Conservation (phyloP, 306 rosid species). For the Begonia loranthoides region DNA sequence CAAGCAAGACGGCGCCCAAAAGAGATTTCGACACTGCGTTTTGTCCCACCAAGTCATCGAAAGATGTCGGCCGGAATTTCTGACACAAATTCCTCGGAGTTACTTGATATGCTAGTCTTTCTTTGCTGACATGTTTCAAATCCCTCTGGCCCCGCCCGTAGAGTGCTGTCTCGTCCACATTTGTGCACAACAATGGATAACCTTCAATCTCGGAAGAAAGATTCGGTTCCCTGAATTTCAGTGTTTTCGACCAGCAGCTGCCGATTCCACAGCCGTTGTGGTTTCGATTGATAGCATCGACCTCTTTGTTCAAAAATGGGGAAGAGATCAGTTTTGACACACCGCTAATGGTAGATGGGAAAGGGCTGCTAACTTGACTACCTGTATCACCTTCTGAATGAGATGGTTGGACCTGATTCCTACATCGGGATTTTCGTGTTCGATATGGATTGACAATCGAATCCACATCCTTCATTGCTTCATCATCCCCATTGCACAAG, state of each 20-base stretch:
- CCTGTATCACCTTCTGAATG: slow-evolving; percentile 21
- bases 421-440: slow-evolving; percentile 13
- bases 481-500: slow-evolving; percentile 14
- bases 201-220: slow-evolving; percentile 28
- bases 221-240: slow-evolving; percentile 42
- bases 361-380: slow-evolving; percentile 32
- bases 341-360: slow-evolving; percentile 24
- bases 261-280: slow-evolving; percentile 43
- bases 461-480: slow-evolving; percentile 20
- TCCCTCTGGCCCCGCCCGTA: slow-evolving; percentile 19
- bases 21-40: slow-evolving; percentile 64
- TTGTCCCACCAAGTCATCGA: slow-evolving; percentile 74
- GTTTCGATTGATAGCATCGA: slow-evolving; percentile 20
- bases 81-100: slow-evolving; percentile 50
- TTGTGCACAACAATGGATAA: slow-evolving; percentile 34
- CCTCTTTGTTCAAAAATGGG: slow-evolving; percentile 21
- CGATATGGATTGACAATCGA: slow-evolving; percentile 7
- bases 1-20: slow-evolving; percentile 52
- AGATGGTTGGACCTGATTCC: slow-evolving; percentile 22
- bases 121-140: slow-evolving; percentile 23
- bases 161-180: slow-evolving; percentile 20
- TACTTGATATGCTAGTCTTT: slow-evolving; percentile 28
- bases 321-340: slow-evolving; percentile 19
- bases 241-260: slow-evolving; percentile 59
- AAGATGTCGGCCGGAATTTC: slow-evolving; percentile 66